phyloP scores from a whole-genome alignment of 441 rosid genomes.

The Erysimum cheiri region DNA sequence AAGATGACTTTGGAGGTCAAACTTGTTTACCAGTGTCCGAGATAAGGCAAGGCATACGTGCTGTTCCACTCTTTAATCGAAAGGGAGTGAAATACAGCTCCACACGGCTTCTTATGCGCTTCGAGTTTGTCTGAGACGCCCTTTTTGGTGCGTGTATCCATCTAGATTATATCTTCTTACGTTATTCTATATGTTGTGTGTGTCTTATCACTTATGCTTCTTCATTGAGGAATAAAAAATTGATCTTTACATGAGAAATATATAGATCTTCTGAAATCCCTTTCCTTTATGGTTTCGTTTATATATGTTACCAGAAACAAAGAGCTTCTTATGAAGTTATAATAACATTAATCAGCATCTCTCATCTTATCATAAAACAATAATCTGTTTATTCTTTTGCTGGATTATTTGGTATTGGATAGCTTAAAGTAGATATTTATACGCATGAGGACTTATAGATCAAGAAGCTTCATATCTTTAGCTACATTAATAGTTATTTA shows the following conservation, averaged over 20 bases:
- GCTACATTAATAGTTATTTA: slow-evolving; percentile 19
- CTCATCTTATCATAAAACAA: slow-evolving; percentile 8
- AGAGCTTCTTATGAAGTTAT: slow-evolving; percentile 2
- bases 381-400: slow-evolving; percentile 20
- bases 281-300: neutral
- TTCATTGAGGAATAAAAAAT: slow-evolving; percentile 26
- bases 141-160: slow-evolving; percentile 33
- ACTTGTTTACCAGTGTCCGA: slow-evolving; percentile 58
- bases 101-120: slow-evolving; percentile 58
- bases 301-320: neutral
- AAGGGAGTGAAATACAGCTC: slow-evolving; percentile 48
- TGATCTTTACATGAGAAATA: slow-evolving; percentile 11
- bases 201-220: slow-evolving; percentile 6
- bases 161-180: slow-evolving; percentile 22
- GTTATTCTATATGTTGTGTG: neutral
- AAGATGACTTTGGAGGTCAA: slow-evolving; percentile 61
- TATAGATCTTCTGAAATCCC: slow-evolving; percentile 12
- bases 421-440: slow-evolving; percentile 20
- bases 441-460: slow-evolving; percentile 35
- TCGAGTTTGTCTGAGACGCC: slow-evolving; percentile 49
- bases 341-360: slow-evolving; percentile 13
- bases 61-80: slow-evolving; percentile 51
- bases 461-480: slow-evolving; percentile 39
- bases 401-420: slow-evolving; percentile 29
- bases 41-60: slow-evolving; percentile 51